These are phyloP conservation scores for Salix caprea DNA, from an alignment of 345 rosid species.

Conservation along the genomic window DNA sequence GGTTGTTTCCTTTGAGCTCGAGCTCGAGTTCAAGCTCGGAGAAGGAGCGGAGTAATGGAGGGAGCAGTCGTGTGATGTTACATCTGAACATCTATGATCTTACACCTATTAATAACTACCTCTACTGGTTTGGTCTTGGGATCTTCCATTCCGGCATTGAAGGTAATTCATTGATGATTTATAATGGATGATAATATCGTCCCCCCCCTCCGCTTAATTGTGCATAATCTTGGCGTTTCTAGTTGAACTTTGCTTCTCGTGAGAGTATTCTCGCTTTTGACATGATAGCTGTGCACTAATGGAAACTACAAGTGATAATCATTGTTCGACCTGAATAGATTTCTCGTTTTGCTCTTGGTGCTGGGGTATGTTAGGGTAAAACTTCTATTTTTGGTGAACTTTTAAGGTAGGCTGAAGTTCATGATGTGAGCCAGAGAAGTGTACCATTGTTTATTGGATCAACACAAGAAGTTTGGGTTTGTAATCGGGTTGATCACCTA, in stretches of 20 bases:
- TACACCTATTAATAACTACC: slow-evolving; percentile 86
- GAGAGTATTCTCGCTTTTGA: not conserved
- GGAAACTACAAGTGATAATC: not conserved
- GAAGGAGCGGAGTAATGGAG: slow-evolving; percentile 40
- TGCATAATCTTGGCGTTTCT: not conserved
- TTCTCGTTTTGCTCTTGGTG: not conserved
- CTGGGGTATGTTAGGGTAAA: not conserved
- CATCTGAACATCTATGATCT: slow-evolving; percentile 94
- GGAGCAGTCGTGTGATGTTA: slow-evolving; percentile 33
- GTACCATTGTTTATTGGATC: not conserved
- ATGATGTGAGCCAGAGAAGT: not conserved
- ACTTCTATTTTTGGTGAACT: not conserved
- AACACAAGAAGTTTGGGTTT: not conserved
- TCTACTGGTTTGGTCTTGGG: slow-evolving; percentile 89
- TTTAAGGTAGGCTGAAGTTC: not conserved
- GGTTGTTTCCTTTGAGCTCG: slow-evolving; percentile 54
- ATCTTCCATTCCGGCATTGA: slow-evolving; percentile 94
- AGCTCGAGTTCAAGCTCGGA: slow-evolving; percentile 40
- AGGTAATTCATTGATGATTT: slow-evolving; percentile 39
- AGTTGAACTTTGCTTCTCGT: not conserved
- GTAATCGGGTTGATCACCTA: not conserved
- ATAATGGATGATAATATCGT: not conserved
- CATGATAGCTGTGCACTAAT: not conserved
- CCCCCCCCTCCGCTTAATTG: not conserved
- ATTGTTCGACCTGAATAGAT: not conserved